Conservation (phyloP, 106 monocot species). For the Phalaenopsis equestris region DNA sequence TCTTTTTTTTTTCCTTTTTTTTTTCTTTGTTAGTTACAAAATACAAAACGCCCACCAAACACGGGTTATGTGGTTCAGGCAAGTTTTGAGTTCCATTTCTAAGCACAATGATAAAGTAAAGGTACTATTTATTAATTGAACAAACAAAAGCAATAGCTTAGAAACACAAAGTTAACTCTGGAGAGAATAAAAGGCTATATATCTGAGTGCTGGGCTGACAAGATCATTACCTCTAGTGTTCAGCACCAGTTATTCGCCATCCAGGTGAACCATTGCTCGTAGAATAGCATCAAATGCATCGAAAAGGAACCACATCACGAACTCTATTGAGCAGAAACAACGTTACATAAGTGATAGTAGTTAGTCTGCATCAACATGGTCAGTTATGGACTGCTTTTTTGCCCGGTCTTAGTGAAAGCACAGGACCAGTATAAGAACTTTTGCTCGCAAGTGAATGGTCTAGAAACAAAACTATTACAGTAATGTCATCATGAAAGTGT, state of each 20-base stretch:
- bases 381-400: background rate
- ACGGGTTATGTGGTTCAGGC: background rate
- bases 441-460: constrained; percentile 5
- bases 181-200: background rate
- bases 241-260: no score
- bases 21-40: no score
- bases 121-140: background rate
- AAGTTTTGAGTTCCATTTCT: background rate
- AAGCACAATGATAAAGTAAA: background rate
- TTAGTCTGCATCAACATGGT: background rate
- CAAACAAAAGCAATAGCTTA: no score
- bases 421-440: constrained; percentile 1
- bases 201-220: background rate
- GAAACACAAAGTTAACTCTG: background rate
- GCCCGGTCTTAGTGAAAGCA: constrained; percentile 5
- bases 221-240: background rate
- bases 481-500: constrained; percentile 15
- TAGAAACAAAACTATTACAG: constrained; percentile 7
- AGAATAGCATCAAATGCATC: no score
- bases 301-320: no score
- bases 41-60: background rate
- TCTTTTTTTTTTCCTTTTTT: background rate
- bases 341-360: no score
- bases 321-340: no score
- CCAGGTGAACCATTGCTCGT: no score